Conservation (phyloP, 139 green algal species). For the Chlorella sp. region DNA sequence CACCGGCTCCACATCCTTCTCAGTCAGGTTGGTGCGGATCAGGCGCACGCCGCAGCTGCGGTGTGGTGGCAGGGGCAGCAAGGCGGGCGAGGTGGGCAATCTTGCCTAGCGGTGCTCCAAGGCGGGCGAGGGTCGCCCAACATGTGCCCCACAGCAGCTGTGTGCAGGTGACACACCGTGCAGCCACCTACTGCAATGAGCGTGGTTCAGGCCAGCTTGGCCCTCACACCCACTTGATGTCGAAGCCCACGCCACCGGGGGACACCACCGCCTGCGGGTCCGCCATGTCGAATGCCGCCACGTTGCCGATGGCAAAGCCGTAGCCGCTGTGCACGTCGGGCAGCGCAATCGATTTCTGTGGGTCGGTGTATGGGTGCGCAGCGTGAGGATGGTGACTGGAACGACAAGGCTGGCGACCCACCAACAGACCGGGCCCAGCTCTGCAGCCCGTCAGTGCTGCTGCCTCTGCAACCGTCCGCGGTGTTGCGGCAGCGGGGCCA, state of each 20-base stretch:
- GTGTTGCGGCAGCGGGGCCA: too few relatives aligned
- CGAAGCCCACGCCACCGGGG: conserved; percentile 83
- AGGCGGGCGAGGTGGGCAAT: background rate
- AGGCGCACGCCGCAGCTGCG: conserved; percentile 83
- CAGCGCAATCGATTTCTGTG: conserved; percentile 80
- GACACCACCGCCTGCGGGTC: conserved; percentile 86
- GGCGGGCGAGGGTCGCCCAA: too few relatives aligned
- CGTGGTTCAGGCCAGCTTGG: too few relatives aligned
- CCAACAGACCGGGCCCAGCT: too few relatives aligned
- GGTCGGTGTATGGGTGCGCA: background rate
- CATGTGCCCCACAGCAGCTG: too few relatives aligned
- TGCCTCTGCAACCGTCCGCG: too few relatives aligned
- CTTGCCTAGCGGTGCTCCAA: too few relatives aligned
- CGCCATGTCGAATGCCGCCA: conserved; percentile 91
- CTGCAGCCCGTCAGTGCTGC: too few relatives aligned
- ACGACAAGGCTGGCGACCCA: too few relatives aligned
- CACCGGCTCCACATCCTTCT: conserved; percentile 71
- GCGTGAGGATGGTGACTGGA: background rate
- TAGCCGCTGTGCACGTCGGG: conserved; percentile 93
- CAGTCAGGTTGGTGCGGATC: conserved; percentile 87
- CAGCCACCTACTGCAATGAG: too few relatives aligned
- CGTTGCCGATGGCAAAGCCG: conserved; percentile 94
- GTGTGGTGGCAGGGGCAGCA: background rate
- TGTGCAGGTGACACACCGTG: too few relatives aligned
- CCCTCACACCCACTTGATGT: conserved; percentile 28